A percentile compares a stretch with the other conserved stretches of the same genome.
These are phyloP conservation scores for Cytospora piceae DNA, from an alignment of 2,329 filamentous ascomycete species.

Conservation along the genomic window DNA sequence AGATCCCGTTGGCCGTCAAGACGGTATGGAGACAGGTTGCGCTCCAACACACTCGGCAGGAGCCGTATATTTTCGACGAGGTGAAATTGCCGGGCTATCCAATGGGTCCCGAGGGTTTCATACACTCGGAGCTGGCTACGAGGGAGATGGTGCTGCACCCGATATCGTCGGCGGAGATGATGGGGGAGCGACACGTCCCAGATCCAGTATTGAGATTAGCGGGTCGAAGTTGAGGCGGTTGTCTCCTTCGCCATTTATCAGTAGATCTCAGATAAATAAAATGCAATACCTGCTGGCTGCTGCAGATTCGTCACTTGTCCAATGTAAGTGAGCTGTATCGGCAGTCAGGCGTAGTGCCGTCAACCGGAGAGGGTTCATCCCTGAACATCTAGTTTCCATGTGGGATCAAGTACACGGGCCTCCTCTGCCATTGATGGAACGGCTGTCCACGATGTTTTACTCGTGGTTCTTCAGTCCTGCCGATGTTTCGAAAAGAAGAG, in stretches of 20 bases:
- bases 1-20: constrained; percentile 12
- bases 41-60: constrained; percentile 19
- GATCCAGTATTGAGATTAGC: constrained; percentile 23
- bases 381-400: background rate
- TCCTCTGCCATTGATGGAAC: background rate
- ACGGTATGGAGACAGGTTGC: constrained; percentile 30
- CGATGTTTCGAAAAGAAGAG: background rate
- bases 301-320: background rate
- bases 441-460: background rate
- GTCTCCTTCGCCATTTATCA: background rate
- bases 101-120: constrained; percentile 27
- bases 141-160: constrained; percentile 27
- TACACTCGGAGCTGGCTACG: constrained; percentile 28
- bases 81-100: constrained; percentile 18
- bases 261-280: background rate
- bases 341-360: background rate
- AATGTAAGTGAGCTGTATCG: background rate
- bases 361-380: background rate
- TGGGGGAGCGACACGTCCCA: constrained; percentile 23
- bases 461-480: background rate
- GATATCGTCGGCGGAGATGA: constrained; percentile 23
- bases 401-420: background rate
- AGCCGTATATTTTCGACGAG: constrained; percentile 27
- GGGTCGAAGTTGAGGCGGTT: background rate
- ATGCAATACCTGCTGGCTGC: background rate